Percentiles rank a stretch among this genome's conserved stretches.
Evolutionary conservation across 1,139 yeast species (phyloP).

Genomic region (Saccharomyces hybrid): DNA sequence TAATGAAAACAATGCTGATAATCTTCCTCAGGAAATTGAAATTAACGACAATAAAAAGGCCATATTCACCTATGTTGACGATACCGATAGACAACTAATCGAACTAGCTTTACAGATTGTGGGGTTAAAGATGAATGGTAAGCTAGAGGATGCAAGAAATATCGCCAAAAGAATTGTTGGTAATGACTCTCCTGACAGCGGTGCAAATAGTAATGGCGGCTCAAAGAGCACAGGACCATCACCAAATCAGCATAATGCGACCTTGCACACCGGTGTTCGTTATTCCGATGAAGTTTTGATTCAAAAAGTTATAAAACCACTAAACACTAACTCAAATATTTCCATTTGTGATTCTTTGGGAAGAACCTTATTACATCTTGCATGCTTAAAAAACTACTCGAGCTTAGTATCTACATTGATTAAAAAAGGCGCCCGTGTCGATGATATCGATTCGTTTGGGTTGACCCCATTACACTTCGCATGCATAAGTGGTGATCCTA

Average conservation of each 20-base stretch:
- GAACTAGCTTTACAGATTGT: constrained; percentile 88
- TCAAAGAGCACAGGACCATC: not conserved
- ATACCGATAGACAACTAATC: constrained; percentile 80
- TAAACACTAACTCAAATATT: constrained; percentile 51
- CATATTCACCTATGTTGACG: constrained; percentile 81
- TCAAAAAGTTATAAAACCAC: constrained; percentile 50
- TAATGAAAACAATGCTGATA: not conserved
- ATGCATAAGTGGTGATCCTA: constrained; percentile 59
- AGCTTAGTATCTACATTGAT: constrained; percentile 54
- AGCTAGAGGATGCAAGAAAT: constrained; percentile 80
- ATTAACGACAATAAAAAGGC: constrained; percentile 15
- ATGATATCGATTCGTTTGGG: constrained; percentile 66
- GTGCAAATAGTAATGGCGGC: not conserved
- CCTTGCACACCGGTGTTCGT: not conserved
- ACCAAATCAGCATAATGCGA: not conserved
- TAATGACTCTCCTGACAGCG: constrained; percentile 4
- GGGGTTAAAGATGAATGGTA: constrained; percentile 88
- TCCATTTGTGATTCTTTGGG: constrained; percentile 71
- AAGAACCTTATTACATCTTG: constrained; percentile 75
- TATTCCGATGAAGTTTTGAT: constrained; percentile 45
- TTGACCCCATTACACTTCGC: constrained; percentile 83
- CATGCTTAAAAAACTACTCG: constrained; percentile 61
- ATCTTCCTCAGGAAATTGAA: constrained; percentile 5
- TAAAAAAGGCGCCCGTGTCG: constrained; percentile 70
- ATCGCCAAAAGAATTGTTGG: constrained; percentile 80